Conservation (phyloP, 2,329 filamentous ascomycete genomes). For the Calonectria multiphialidica region DNA sequence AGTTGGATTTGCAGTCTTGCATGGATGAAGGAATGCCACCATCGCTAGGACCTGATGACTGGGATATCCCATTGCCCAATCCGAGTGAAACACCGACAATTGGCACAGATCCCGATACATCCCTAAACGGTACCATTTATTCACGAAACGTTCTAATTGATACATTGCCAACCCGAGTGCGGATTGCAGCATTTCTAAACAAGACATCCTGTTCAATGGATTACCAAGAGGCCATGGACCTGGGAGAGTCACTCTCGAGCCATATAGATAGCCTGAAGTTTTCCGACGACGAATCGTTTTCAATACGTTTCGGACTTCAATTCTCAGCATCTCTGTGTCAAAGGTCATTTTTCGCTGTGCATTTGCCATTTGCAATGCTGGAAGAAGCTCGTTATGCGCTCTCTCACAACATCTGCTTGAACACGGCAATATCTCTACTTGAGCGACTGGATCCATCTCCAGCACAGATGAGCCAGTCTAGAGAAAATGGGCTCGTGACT, state of each 20-base stretch:
- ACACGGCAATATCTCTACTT: background rate
- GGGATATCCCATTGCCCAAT: background rate
- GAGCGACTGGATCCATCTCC: background rate
- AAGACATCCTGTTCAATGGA: background rate
- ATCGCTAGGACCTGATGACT: background rate
- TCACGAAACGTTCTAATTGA: background rate
- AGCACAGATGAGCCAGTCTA: background rate
- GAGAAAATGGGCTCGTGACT: background rate
- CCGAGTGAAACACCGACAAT: background rate
- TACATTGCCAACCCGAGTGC: background rate
- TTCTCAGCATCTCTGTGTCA: background rate
- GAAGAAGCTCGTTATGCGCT: background rate
- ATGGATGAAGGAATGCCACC: background rate
- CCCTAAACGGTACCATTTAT: too few relatives aligned
- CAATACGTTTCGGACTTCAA: background rate
- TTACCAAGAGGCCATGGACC: background rate
- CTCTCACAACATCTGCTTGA: background rate
- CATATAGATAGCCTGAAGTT: background rate
- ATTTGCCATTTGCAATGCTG: background rate
- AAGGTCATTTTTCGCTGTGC: background rate
- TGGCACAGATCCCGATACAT: too few relatives aligned
- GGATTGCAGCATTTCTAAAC: background rate
- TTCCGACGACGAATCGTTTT: background rate
- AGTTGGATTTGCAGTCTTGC: background rate
- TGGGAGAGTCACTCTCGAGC: background rate